These are phyloP conservation scores for Scortechinia acanthostroma DNA, from an alignment of 2,329 filamentous ascomycete genomes.

Conservation along the genomic window DNA sequence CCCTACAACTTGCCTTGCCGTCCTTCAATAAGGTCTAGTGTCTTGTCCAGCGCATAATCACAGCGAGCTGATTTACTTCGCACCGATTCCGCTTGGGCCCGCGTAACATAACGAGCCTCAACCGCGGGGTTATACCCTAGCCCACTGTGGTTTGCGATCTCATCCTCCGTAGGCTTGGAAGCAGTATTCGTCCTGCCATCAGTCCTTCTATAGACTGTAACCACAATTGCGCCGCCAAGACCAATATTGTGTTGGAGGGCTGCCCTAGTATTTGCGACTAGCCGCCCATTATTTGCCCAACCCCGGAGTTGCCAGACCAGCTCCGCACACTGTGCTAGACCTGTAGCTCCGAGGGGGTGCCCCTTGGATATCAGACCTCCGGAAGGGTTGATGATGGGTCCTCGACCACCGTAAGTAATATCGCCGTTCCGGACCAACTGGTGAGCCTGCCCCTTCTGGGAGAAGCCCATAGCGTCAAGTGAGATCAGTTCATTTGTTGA, in stretches of 20 bases:
- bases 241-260: conserved; percentile 90
- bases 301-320: conserved; percentile 90
- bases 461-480: conserved; percentile 78
- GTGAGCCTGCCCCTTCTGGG: conserved; percentile 75
- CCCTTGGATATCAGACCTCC: conserved; percentile 94
- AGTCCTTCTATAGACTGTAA: conserved; percentile 79
- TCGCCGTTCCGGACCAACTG: conserved; percentile 81
- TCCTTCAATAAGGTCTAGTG: too few relatives aligned
- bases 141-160: conserved; percentile 58
- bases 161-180: conserved; percentile 47
- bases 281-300: conserved; percentile 81
- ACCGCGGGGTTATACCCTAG: conserved; percentile 90
- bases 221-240: conserved; percentile 81
- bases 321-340: conserved; percentile 92
- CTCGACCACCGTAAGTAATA: conserved; percentile 81
- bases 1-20: too few relatives aligned
- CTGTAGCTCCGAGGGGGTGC: conserved; percentile 86
- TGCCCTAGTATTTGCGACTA: conserved; percentile 58
- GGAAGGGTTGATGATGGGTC: conserved; percentile 78
- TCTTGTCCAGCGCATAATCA: conserved; percentile 75
- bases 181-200: conserved; percentile 68
- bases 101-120: conserved; percentile 81
- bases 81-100: conserved; percentile 63
- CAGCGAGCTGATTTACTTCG: conserved; percentile 59
- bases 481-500: conserved; percentile 88